Base-by-base conservation (phyloP, 257 asterid species). In the Solanum appendiculatum region DNA sequence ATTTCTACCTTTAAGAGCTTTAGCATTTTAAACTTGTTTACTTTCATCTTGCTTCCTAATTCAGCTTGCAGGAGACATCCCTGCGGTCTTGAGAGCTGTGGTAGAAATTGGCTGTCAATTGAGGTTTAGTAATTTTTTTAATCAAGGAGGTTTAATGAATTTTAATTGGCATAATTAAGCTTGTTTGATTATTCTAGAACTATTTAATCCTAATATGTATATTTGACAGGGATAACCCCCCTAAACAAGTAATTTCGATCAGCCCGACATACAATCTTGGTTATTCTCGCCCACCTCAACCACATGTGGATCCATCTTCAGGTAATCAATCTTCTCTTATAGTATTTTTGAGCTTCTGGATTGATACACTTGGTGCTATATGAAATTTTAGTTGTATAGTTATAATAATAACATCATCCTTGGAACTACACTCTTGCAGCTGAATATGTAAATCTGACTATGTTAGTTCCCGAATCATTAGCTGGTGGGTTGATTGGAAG, bases 401-500 rank as follows among this genome's bases (percentile, higher is more conserved):
- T 83, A 78, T 87, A 88, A 87, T 85, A 72, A 91, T 87, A 86
- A 92, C 93, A 87, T 90, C 91, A 89, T 90, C 86, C 80, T 88
- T 89, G 86, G 89, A 92, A 88, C 88, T 90, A 85, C 64, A 20
- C 90, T 92, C 89, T 92, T 92, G 94, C 98, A 97, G 99, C 92
- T 94, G 97, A 95, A 82, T 92, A 89, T 91, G 96, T 90, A 63
- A 93, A 91, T 88, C 86, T 96, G 94, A 98, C 94, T 75, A 92
- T 96, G 86, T 84, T 93, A 96, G 94, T 97, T 89, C 98, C 99
- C 68, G 99, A 97, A 90, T 86, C 95, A 88, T 90, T 97, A 88
- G 98, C 96, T 85, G 98, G 99, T 5, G 99, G 99, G 85, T 92
- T 97, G 93, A 97, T 97, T 85, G 99, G 99, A 83, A 92, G 99